These are phyloP conservation scores for Solanum arcanum DNA, from an alignment of 257 asterid genomes.

Conservation along the genomic window DNA sequence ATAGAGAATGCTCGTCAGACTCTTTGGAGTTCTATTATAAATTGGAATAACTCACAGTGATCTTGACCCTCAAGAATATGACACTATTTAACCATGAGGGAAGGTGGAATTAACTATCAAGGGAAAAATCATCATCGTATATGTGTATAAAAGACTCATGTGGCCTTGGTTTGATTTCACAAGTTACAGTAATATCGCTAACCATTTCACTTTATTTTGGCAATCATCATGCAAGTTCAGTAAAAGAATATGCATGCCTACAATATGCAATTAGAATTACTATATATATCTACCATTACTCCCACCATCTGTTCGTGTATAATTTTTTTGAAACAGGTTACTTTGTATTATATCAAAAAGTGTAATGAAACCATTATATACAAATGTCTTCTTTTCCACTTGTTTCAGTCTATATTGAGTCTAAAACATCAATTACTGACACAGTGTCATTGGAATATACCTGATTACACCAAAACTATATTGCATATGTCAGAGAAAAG, in stretches of 20 bases:
- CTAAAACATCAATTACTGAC: no score
- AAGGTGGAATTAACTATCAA: not conserved
- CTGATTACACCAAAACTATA: no score
- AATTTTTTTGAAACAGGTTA: no score
- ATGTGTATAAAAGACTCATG: not conserved
- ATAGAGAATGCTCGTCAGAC: not conserved
- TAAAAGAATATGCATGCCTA: not conserved
- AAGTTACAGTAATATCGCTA: not conserved
- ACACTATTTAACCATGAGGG: not conserved
- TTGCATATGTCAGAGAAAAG: no score
- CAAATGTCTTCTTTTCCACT: no score
- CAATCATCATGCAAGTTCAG: not conserved
- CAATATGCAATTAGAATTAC: not conserved
- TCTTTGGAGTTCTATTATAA: not conserved
- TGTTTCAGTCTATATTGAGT: no score
- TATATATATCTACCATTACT: not conserved
- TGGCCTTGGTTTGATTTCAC: not conserved
- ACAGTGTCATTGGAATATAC: no score
- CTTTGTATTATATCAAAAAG: no score
- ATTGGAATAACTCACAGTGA: not conserved
- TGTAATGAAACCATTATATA: no score
- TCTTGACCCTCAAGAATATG: not conserved
- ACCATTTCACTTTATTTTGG: not conserved
- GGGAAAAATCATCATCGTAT: not conserved
- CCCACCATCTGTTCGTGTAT: not conserved